Evolutionary conservation across 331 rosid genomes (phyloP).

Genomic region (Malus hybrid): DNA sequence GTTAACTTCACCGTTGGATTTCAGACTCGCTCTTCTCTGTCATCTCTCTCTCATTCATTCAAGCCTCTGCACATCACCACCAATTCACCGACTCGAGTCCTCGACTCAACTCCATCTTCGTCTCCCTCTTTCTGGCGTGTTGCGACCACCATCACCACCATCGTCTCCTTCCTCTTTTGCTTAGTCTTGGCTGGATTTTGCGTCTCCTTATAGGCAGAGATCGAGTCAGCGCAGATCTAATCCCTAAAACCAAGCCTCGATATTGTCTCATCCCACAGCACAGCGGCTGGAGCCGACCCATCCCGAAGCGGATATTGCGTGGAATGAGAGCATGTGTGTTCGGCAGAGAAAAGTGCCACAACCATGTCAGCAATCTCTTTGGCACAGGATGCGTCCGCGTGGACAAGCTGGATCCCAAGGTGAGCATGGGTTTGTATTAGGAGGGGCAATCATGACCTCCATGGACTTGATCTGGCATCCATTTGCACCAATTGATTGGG

Average conservation of each 20-base stretch:
- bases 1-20: no score
- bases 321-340: slow-evolving; percentile 88
- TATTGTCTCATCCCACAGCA: slow-evolving; percentile 93
- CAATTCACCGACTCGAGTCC: no score
- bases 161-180: no score
- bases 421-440: slow-evolving; percentile 17
- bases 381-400: slow-evolving; percentile 77
- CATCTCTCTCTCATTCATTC: no score
- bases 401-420: slow-evolving; percentile 83
- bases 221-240: slow-evolving; percentile 77
- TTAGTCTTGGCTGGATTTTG: no score
- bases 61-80: no score
- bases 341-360: slow-evolving; percentile 85
- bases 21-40: no score
- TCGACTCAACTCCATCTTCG: no score
- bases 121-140: no score
- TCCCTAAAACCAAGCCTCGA: slow-evolving; percentile 84
- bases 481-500: no score
- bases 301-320: slow-evolving; percentile 77
- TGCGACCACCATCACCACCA: no score
- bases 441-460: not conserved
- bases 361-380: slow-evolving; percentile 84
- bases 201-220: slow-evolving; percentile 64
- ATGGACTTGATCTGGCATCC: not conserved
- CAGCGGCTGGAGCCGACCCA: slow-evolving; percentile 98